Conservation (phyloP, 2,329 filamentous ascomycete species). For the Alternaria arborescens region DNA sequence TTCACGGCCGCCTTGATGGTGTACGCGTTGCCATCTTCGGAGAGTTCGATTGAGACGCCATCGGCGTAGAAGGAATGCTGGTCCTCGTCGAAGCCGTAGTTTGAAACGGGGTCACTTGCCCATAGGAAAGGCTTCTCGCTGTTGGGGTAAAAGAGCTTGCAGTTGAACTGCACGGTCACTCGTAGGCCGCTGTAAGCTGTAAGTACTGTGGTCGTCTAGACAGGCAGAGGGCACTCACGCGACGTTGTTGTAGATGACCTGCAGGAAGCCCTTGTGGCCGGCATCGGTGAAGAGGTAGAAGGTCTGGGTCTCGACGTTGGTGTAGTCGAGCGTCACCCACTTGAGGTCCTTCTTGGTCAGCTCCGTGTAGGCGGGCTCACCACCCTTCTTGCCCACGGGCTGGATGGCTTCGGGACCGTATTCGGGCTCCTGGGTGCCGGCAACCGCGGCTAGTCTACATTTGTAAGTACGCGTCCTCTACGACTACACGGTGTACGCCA, state of each 20-base stretch:
- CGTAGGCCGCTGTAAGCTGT: constrained; percentile 74
- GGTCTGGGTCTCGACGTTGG: constrained; percentile 91
- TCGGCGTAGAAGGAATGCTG: constrained; percentile 86
- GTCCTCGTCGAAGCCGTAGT: constrained; percentile 85
- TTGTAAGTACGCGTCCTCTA: constrained; percentile 24
- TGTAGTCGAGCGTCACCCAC: constrained; percentile 83
- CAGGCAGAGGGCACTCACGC: constrained; percentile 64
- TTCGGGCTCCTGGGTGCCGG: constrained; percentile 94
- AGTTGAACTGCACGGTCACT: constrained; percentile 92
- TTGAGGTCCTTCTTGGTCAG: constrained; percentile 78
- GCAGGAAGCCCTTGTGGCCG: constrained; percentile 79
- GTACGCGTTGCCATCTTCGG: constrained; percentile 82
- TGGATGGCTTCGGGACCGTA: constrained; percentile 90
- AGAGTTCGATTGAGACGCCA: constrained; percentile 83
- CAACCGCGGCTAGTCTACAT: constrained; percentile 73
- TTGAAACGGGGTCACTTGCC: constrained; percentile 80
- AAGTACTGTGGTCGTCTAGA: constrained; percentile 23
- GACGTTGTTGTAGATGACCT: constrained; percentile 98
- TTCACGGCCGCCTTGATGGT: constrained; percentile 91
- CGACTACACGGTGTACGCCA: constrained; percentile 4
- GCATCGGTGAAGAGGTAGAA: constrained; percentile 88
- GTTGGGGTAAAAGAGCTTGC: constrained; percentile 85
- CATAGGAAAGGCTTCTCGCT: constrained; percentile 78
- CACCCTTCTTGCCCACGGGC: constrained; percentile 82
- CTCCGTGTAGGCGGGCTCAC: constrained; percentile 81